These are phyloP conservation scores for Globisporangium carolinianum DNA, from an alignment of 352 stramenopile genomes.

Conservation along the genomic window DNA sequence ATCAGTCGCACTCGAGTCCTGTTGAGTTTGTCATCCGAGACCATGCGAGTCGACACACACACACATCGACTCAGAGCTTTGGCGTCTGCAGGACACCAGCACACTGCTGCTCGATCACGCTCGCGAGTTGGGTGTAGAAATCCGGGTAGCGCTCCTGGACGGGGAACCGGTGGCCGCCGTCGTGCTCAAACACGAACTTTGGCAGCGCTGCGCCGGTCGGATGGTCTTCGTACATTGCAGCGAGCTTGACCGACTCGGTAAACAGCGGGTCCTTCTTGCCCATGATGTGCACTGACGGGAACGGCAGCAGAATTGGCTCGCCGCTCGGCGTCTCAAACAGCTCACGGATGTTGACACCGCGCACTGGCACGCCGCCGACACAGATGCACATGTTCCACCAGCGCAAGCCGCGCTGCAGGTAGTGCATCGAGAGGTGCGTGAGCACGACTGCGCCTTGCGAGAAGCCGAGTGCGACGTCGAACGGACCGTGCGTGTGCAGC, in stretches of 20 bases:
- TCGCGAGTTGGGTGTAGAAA: constrained; percentile 14
- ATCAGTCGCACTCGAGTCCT: no score
- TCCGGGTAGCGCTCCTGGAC: constrained; percentile 8
- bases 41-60: no score
- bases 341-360: constrained; percentile 28
- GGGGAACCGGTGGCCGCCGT: constrained; percentile 32
- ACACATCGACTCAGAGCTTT: neutral
- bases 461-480: constrained; percentile 74
- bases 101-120: constrained; percentile 14
- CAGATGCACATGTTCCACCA: constrained; percentile 54
- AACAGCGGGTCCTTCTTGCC: constrained; percentile 28
- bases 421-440: constrained; percentile 54
- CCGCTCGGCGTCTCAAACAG: constrained; percentile 39
- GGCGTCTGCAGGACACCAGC: neutral
- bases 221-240: constrained; percentile 28
- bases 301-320: constrained; percentile 26
- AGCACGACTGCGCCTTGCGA: constrained; percentile 69
- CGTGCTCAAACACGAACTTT: constrained; percentile 31
- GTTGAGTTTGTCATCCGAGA: no score
- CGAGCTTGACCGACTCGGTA: constrained; percentile 19
- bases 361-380: constrained; percentile 30
- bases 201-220: constrained; percentile 10
- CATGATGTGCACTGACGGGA: constrained; percentile 48
- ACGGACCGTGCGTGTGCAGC: constrained; percentile 48
- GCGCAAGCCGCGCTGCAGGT: constrained; percentile 27